These are phyloP conservation scores for Heterobasidion parviporum DNA, from an alignment of 1,284 basidiomycete genomes.

Conservation along the genomic window DNA sequence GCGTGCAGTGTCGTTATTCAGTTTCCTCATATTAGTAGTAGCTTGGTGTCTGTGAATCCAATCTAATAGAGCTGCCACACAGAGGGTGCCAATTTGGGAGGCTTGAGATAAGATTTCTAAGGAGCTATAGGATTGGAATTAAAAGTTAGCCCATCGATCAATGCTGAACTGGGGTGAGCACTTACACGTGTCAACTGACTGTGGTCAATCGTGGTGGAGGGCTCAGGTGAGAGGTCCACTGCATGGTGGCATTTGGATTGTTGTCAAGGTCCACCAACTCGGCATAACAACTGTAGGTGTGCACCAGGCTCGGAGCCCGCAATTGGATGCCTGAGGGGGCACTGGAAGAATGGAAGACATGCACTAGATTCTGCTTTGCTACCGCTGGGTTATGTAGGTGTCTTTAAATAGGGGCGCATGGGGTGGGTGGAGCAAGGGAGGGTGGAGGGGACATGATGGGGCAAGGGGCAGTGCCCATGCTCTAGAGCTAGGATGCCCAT, in stretches of 20 bases:
- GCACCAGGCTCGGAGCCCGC: conserved; percentile 34
- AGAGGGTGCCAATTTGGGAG: conserved; percentile 89
- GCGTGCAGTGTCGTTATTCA: conserved; percentile 39
- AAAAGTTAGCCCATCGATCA: conserved; percentile 10
- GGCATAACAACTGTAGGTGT: conserved; percentile 54
- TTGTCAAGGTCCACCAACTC: conserved; percentile 54
- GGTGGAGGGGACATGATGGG: conserved; percentile 23
- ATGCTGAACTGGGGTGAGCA: conserved; percentile 8
- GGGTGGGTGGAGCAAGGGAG: conserved; percentile 8
- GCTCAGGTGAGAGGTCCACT: conserved; percentile 34
- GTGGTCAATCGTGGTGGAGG: conserved; percentile 20
- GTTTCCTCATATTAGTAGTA: conserved; percentile 62
- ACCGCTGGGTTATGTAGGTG: conserved; percentile 15
- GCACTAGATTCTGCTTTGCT: conserved; percentile 6
- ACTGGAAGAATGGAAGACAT: no score
- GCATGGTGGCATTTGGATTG: conserved; percentile 63
- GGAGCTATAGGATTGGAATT: conserved; percentile 10
- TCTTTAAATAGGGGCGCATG: conserved; percentile 8
- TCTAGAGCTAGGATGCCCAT: conserved; percentile 62
- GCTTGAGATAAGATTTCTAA: conserved; percentile 58
- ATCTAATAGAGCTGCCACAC: conserved; percentile 98
- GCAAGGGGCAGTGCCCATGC: conserved; percentile 18
- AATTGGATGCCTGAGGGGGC: conserved; percentile 35
- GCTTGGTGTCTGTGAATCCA: conserved; percentile 87
- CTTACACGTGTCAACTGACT: conserved; percentile 17